Percentiles rank a stretch among this genome's conserved stretches.
These are phyloP conservation scores for Hymenoscyphus infarciens DNA, from an alignment of 2,329 filamentous ascomycete species.

Conservation along the genomic window DNA sequence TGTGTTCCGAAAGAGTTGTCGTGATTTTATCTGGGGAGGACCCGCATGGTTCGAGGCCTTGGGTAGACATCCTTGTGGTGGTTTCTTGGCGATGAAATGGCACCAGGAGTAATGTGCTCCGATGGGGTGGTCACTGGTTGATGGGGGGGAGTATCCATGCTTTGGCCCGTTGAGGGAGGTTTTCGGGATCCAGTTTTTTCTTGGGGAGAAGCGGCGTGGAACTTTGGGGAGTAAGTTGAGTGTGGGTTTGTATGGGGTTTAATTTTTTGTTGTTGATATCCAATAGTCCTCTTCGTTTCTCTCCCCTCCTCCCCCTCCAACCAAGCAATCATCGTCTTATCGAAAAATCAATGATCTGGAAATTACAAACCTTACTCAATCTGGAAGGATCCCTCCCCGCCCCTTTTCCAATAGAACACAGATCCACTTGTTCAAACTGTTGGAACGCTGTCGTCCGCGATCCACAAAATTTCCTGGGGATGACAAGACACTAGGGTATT, in stretches of 20 bases:
- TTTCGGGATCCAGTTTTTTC: background rate
- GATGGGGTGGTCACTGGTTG: background rate
- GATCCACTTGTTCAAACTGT: too few species aligned
- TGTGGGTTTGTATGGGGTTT: too few species aligned
- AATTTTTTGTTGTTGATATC: too few species aligned
- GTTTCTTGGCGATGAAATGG: too few species aligned
- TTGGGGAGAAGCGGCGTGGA: background rate
- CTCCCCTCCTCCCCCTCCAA: too few species aligned
- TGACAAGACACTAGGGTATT: background rate
- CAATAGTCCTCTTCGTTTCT: too few species aligned
- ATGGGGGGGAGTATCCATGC: background rate
- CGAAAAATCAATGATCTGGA: background rate
- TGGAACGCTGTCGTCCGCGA: constrained; percentile 8
- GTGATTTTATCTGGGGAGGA: background rate
- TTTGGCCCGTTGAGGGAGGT: too few species aligned
- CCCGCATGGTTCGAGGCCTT: background rate
- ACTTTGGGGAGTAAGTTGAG: background rate
- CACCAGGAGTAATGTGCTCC: constrained; percentile 12
- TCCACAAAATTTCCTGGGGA: background rate
- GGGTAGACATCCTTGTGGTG: background rate
- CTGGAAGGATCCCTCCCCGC: background rate
- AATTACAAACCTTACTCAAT: background rate
- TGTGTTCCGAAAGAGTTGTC: background rate
- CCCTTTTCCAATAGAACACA: background rate
- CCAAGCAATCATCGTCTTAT: too few species aligned